A percentile compares a stretch with the other conserved stretches of the same genome.
These are phyloP conservation scores for Marchantia paleacea DNA, from an alignment of 225 moss, liverwort and hornwort genomes.

Conservation along the genomic window DNA sequence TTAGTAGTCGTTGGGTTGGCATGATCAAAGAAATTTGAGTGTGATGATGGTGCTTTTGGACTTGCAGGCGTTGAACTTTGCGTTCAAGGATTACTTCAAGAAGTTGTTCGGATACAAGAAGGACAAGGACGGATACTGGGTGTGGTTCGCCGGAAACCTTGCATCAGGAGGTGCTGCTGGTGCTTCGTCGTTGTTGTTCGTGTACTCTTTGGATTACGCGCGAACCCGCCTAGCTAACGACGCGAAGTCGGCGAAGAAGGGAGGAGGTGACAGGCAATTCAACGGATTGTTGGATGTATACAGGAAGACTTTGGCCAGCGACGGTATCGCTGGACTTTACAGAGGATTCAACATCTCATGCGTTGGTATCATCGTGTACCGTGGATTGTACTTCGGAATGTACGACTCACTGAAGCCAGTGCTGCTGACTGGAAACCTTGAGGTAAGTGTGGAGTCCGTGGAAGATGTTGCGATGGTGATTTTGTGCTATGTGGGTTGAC, in stretches of 20 bases:
- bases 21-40: background rate
- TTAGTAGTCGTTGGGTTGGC: background rate
- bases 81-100: constrained; percentile 72
- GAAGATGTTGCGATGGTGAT: background rate
- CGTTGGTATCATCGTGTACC: constrained; percentile 38
- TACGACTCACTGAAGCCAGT: constrained; percentile 53
- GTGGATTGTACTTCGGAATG: constrained; percentile 35
- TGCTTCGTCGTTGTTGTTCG: constrained; percentile 44
- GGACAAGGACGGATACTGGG: constrained; percentile 40
- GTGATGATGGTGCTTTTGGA: background rate
- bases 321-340: constrained; percentile 37
- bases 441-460: constrained; percentile 16
- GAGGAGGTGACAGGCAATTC: constrained; percentile 16
- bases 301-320: constrained; percentile 52
- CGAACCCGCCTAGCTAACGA: constrained; percentile 28
- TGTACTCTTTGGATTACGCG: constrained; percentile 35
- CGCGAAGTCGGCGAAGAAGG: background rate
- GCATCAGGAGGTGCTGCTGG: constrained; percentile 58
- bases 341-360: constrained; percentile 36
- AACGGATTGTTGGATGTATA: constrained; percentile 48
- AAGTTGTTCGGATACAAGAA: constrained; percentile 60
- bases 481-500: background rate
- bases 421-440: constrained; percentile 29
- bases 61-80: constrained; percentile 57
- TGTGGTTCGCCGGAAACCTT: constrained; percentile 34